phyloP scores from a whole-genome alignment of 2,329 filamentous ascomycete species.

The Polytolypa hystricis region DNA sequence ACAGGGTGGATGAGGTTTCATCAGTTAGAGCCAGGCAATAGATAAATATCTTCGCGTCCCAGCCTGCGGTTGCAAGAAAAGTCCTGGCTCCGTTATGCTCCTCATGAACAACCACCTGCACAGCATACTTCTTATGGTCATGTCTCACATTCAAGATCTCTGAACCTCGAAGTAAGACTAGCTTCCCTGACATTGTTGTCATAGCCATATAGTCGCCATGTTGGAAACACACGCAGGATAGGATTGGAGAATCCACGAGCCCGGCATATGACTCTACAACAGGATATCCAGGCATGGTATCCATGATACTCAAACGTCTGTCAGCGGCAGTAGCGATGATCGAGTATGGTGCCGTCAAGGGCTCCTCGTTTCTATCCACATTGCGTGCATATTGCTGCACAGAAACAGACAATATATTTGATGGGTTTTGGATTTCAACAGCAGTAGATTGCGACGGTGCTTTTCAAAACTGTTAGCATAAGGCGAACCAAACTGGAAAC shows the following conservation, averaged over 20 bases:
- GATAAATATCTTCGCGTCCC: conserved; percentile 47
- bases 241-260: conserved; percentile 36
- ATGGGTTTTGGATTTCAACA: conserved; percentile 34
- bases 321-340: conserved; percentile 39
- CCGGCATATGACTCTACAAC: conserved; percentile 17
- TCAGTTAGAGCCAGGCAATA: conserved; percentile 27
- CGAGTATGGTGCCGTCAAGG: conserved; percentile 10
- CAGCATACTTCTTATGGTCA: conserved; percentile 50
- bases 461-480: conserved; percentile 14
- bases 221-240: conserved; percentile 38
- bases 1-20: conserved; percentile 3
- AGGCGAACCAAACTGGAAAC: too few relatives aligned
- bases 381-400: conserved; percentile 27
- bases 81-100: conserved; percentile 19
- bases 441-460: conserved; percentile 37
- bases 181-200: conserved; percentile 49
- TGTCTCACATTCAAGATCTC: conserved; percentile 37
- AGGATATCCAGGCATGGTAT: conserved; percentile 14
- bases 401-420: conserved; percentile 45
- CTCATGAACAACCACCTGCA: conserved; percentile 36
- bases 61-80: conserved; percentile 48
- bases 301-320: conserved; percentile 38
- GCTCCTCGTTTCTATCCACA: conserved; percentile 10
- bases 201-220: conserved; percentile 37
- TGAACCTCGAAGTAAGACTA: conserved; percentile 36